Conservation (phyloP, 768 basidiomycete genomes). For the Tylopilus felleus region DNA sequence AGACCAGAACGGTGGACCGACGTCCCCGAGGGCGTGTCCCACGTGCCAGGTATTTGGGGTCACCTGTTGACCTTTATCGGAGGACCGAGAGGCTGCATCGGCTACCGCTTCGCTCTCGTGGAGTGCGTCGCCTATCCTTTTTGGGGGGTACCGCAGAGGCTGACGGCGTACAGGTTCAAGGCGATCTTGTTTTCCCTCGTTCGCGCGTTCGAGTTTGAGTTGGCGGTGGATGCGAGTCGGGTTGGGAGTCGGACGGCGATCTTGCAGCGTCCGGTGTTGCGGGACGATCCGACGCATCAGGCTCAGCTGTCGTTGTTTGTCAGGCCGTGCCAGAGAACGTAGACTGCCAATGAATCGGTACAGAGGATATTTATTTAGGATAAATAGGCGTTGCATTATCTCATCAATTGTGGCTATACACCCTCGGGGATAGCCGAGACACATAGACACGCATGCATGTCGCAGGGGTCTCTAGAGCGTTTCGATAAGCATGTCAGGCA, state of each 20-base stretch:
- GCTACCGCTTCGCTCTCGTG: constrained; percentile 59
- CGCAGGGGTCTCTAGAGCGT: neutral
- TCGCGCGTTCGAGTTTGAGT: constrained; percentile 49
- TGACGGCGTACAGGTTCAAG: constrained; percentile 32
- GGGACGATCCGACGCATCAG: constrained; percentile 36
- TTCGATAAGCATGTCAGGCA: constrained; percentile 35
- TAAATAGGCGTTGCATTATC: neutral
- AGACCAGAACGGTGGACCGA: constrained; percentile 66
- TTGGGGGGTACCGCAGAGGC: neutral
- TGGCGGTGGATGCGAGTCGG: constrained; percentile 47
- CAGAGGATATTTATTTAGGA: no score
- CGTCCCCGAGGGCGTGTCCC: constrained; percentile 39
- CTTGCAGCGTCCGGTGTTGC: constrained; percentile 44
- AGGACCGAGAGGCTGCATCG: constrained; percentile 64
- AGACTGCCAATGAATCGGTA: neutral
- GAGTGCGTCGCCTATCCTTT: constrained; percentile 41
- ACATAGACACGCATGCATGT: neutral
- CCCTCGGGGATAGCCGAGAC: neutral
- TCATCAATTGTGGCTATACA: constrained; percentile 7
- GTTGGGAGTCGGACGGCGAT: constrained; percentile 30
- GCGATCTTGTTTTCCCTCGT: constrained; percentile 48
- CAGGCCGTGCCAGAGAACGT: constrained; percentile 1
- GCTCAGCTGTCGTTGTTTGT: constrained; percentile 43
- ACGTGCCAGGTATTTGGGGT: constrained; percentile 59
- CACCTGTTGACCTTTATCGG: constrained; percentile 61